Evolutionary conservation across 192 early-diverging fungal genomes (phyloP).

Genomic region (Gryganskiella cystojenkinii): DNA sequence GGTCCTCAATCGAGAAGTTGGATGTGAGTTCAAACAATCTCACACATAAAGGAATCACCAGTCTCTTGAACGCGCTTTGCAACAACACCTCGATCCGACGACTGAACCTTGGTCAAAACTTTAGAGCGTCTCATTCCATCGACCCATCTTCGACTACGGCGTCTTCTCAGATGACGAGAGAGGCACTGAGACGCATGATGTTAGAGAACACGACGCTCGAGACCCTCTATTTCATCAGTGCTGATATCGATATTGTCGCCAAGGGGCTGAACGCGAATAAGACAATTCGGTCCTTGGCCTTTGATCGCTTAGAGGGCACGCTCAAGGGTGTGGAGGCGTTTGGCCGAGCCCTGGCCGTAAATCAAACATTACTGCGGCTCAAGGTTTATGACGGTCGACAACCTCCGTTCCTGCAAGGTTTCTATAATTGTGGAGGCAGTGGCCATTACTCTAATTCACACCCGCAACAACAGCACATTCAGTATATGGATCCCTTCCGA

Average conservation of each 20-base stretch:
- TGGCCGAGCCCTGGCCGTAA: conserved; percentile 22
- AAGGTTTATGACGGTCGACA: conserved; percentile 29
- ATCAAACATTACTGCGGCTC: conserved; percentile 35
- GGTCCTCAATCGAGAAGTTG: conserved; percentile 21
- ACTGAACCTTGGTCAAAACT: conserved; percentile 32
- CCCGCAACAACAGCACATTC: conserved; percentile 8
- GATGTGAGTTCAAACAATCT: conserved; percentile 26
- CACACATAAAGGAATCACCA: conserved; percentile 28
- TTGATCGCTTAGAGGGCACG: conserved; percentile 29
- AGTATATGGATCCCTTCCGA: conserved; percentile 32
- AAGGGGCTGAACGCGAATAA: conserved; percentile 17
- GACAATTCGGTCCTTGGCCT: conserved; percentile 14
- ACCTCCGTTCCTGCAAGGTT: conserved; percentile 21
- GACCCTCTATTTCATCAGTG: conserved; percentile 23
- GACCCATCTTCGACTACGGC: conserved; percentile 12
- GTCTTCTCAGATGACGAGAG: conserved; percentile 4
- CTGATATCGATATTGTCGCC: conserved; percentile 20
- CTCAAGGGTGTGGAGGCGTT: conserved; percentile 26
- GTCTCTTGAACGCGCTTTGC: conserved; percentile 26
- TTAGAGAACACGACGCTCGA: conserved; percentile 26
- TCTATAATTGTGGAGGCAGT: no score
- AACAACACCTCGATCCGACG: conserved; percentile 19
- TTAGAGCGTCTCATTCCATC: conserved; percentile 5
- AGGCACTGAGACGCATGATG: conserved; percentile 21
- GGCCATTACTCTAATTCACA: not conserved